phyloP scores from a whole-genome alignment of 768 basidiomycete species.

The Coprinopsis marcescibilis region DNA sequence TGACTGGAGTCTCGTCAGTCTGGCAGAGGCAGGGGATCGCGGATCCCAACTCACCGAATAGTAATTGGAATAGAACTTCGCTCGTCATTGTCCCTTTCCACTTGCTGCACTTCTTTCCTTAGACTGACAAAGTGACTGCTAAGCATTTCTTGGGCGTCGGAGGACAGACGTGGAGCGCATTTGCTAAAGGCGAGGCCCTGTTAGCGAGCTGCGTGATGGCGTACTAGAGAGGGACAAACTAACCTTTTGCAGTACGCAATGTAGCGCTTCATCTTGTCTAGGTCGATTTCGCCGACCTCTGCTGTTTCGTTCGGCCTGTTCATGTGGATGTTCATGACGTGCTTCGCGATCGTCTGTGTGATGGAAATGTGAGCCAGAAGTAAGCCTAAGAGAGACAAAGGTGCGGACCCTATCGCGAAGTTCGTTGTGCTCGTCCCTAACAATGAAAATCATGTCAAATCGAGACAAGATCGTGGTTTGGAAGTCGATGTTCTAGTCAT shows the following conservation, averaged over 20 bases:
- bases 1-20: conserved; percentile 41
- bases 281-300: conserved; percentile 80
- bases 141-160: conserved; percentile 93
- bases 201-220: not conserved
- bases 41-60: conserved; percentile 83
- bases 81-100: conserved; percentile 96
- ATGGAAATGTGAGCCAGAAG: not conserved
- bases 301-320: conserved; percentile 71
- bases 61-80: conserved; percentile 98
- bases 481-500: conserved; percentile 80
- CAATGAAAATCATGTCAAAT: conserved; percentile 99
- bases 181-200: conserved; percentile 46
- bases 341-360: conserved; percentile 85
- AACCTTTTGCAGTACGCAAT: conserved; percentile 95
- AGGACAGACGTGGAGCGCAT: conserved; percentile 91
- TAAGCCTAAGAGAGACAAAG: conserved; percentile 4
- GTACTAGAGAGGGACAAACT: conserved; percentile 13
- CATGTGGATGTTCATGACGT: conserved; percentile 99
- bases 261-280: conserved; percentile 98
- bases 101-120: conserved; percentile 89
- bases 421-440: conserved; percentile 97
- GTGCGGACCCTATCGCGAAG: conserved; percentile 73
- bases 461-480: conserved; percentile 97
- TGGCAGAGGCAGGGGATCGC: not conserved
- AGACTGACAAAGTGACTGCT: conserved; percentile 92